Evolutionary conservation across 2,329 filamentous ascomycete genomes (phyloP).

Genomic region (Fusarium nygamai): DNA sequence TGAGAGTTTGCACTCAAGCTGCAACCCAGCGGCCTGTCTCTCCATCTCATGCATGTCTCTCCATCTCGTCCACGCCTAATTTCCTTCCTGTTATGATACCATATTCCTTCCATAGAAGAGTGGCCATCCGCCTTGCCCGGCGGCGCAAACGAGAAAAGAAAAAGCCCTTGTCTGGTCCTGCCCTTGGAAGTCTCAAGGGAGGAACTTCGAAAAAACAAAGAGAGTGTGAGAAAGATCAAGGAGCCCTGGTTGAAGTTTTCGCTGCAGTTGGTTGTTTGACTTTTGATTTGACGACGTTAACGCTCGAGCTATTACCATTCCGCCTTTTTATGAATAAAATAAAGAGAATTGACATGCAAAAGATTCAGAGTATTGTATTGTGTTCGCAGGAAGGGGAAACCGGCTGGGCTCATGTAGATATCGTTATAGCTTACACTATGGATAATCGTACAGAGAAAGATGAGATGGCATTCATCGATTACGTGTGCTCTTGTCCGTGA

Average conservation of each 20-base stretch:
- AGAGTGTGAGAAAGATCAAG: constrained; percentile 10
- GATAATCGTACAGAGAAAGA: not conserved
- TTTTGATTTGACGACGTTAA: not conserved
- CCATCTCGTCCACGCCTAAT: constrained; percentile 32
- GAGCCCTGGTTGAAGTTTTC: constrained; percentile 17
- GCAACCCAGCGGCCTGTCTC: not conserved
- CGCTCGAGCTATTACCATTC: constrained; percentile 1
- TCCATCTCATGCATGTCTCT: not conserved
- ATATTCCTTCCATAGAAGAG: constrained; percentile 45
- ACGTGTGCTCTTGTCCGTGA: not conserved
- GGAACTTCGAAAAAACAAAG: not conserved
- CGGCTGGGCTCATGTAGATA: constrained; percentile 22
- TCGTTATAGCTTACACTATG: constrained; percentile 19
- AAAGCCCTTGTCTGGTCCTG: constrained; percentile 22
- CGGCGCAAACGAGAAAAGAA: constrained; percentile 7
- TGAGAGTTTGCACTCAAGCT: constrained; percentile 43
- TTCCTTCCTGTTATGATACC: constrained; percentile 47
- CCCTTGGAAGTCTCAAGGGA: constrained; percentile 13
- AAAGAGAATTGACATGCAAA: constrained; percentile 27
- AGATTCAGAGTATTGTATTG: constrained; percentile 15
- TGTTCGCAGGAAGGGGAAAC: not conserved
- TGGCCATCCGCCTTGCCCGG: constrained; percentile 20
- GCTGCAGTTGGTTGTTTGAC: constrained; percentile 1
- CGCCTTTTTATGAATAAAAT: constrained; percentile 30
- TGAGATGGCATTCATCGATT: not conserved